A percentile compares a stretch with the other conserved stretches of the same genome.
These are phyloP conservation scores for Cymodocea nodosa DNA, from an alignment of 116 monocot species.

Conservation along the genomic window DNA sequence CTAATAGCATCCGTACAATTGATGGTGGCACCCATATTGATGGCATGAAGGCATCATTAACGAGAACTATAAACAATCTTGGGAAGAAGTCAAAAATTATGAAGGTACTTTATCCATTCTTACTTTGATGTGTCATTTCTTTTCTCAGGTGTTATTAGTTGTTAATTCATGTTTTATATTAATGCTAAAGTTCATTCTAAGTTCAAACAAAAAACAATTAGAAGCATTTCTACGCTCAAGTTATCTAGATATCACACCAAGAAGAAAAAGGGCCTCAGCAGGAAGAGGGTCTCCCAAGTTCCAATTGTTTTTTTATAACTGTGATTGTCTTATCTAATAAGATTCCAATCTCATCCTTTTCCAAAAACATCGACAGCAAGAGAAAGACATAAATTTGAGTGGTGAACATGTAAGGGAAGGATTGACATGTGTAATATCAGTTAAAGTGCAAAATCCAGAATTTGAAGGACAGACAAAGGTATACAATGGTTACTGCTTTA, in stretches of 20 bases:
- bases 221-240: too few relatives aligned
- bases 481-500: neutral
- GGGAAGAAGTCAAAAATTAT: conserved; percentile 76
- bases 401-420: conserved; percentile 98
- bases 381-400: conserved; percentile 87
- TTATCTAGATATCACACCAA: too few relatives aligned
- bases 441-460: conserved; percentile 90
- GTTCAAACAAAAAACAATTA: too few relatives aligned
- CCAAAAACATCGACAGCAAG: conserved; percentile 16
- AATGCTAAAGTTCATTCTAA: too few relatives aligned
- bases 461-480: conserved; percentile 99
- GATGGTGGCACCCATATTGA: conserved; percentile 99
- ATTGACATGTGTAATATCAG: conserved; percentile 84
- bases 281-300: too few relatives aligned
- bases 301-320: too few relatives aligned
- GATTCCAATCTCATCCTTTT: neutral
- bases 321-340: too few relatives aligned
- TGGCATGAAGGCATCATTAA: conserved; percentile 88
- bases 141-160: neutral
- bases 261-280: too few relatives aligned
- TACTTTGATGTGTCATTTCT: neutral
- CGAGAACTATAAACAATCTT: conserved; percentile 85
- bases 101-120: conserved; percentile 39
- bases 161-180: too few relatives aligned
- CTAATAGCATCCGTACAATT: conserved; percentile 91